A percentile compares a stretch with the other conserved stretches of the same genome.
phyloP scores from a whole-genome alignment of 345 rosid genomes.

The Linum lewisii region DNA sequence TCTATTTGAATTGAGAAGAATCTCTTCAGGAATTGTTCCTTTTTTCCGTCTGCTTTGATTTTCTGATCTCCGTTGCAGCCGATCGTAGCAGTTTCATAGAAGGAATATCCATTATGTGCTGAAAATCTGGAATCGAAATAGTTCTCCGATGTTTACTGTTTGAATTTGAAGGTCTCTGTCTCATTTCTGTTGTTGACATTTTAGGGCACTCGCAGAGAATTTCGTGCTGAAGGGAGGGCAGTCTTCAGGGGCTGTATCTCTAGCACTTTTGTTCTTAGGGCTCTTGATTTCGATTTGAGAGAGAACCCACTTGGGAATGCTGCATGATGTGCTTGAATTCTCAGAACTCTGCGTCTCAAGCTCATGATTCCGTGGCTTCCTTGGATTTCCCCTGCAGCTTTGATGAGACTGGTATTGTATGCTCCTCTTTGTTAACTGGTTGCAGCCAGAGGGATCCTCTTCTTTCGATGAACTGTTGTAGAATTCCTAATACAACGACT shows the following conservation, averaged over 20 bases:
- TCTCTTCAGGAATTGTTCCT: too few species aligned
- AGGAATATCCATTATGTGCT: too few species aligned
- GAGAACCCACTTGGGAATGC: conserved; percentile 3
- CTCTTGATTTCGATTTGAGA: not conserved
- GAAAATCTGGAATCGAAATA: too few species aligned
- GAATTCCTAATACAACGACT: not conserved
- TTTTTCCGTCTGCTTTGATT: too few species aligned
- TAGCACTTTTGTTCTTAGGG: not conserved
- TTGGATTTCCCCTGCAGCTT: not conserved
- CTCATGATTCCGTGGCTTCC: not conserved
- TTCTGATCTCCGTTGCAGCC: too few species aligned
- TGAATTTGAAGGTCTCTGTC: too few species aligned
- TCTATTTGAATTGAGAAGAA: too few species aligned
- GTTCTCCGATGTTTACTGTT: too few species aligned
- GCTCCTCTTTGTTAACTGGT: not conserved
- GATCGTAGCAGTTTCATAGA: too few species aligned
- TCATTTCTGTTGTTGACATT: too few species aligned
- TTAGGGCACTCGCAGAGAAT: too few species aligned
- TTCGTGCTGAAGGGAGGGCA: not conserved
- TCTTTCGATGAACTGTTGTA: not conserved
- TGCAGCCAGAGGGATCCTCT: not conserved
- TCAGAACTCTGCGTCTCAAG: not conserved
- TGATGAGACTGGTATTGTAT: not conserved
- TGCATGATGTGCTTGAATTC: not conserved
- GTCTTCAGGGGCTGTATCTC: not conserved